Evolutionary conservation across 352 stramenopile genomes (phyloP).

Genomic region (Peronospora farinosa): DNA sequence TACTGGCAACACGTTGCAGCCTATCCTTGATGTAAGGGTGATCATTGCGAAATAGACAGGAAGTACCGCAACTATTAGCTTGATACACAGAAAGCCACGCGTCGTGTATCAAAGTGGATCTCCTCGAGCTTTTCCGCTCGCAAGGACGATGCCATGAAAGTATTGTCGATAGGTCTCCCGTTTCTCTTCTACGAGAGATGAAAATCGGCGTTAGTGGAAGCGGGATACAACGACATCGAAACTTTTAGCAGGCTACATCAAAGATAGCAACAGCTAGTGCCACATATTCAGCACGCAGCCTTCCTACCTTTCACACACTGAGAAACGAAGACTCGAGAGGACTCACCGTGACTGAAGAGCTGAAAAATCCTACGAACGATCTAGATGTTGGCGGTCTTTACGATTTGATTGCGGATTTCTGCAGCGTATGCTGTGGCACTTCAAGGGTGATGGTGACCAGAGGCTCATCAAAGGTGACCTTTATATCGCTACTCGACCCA

Average conservation of each 20-base stretch:
- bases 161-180: slow-evolving; percentile 74
- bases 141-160: slow-evolving; percentile 76
- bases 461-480: slow-evolving; percentile 44
- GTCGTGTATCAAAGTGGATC: slow-evolving; percentile 84
- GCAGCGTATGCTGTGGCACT: slow-evolving; percentile 52
- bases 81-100: slow-evolving; percentile 71
- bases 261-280: neutral
- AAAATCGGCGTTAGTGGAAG: slow-evolving; percentile 78
- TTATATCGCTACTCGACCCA: too few species aligned
- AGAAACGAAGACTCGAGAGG: neutral
- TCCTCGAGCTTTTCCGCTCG: slow-evolving; percentile 67
- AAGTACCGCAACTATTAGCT: slow-evolving; percentile 57
- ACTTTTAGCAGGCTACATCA: slow-evolving; percentile 61
- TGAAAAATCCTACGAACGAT: slow-evolving; percentile 75
- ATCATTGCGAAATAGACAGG: slow-evolving; percentile 55
- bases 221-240: slow-evolving; percentile 52
- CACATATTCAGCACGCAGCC: slow-evolving; percentile 1
- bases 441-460: slow-evolving; percentile 64
- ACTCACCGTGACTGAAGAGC: slow-evolving; percentile 72
- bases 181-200: slow-evolving; percentile 74
- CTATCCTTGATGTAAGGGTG: slow-evolving; percentile 72
- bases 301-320: neutral
- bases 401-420: slow-evolving; percentile 63
- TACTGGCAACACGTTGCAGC: slow-evolving; percentile 29
- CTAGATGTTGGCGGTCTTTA: slow-evolving; percentile 56